phyloP scores from a whole-genome alignment of 208 protist species.

The Wallacemonas sp. region DNA sequence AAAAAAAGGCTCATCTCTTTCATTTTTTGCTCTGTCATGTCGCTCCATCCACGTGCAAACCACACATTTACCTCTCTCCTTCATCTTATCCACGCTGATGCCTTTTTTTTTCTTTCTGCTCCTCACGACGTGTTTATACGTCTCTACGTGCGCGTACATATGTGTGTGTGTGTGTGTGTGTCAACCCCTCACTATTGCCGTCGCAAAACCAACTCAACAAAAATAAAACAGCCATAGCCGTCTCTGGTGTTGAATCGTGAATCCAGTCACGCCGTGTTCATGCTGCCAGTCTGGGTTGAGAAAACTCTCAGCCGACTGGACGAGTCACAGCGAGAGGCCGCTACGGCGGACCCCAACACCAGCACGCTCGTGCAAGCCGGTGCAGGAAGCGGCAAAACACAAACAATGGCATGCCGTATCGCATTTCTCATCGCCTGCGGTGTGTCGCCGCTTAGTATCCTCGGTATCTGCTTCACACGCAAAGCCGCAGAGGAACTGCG shows the following conservation, averaged over 20 bases:
- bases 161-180: slow-evolving; percentile 1
- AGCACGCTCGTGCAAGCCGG: slow-evolving; percentile 77
- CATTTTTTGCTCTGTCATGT: no score
- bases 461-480: slow-evolving; percentile 87
- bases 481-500: slow-evolving; percentile 80
- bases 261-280: no score
- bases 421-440: slow-evolving; percentile 50
- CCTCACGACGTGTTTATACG: no score
- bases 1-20: no score
- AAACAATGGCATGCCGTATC: slow-evolving; percentile 83
- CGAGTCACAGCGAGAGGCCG: slow-evolving; percentile 51
- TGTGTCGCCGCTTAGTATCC: slow-evolving; percentile 58
- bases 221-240: no score
- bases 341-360: slow-evolving; percentile 29
- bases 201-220: no score
- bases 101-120: no score
- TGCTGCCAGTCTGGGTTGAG: not conserved
- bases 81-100: no score
- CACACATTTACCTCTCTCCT: no score
- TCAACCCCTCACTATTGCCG: not conserved
- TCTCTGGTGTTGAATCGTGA: no score
- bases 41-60: no score
- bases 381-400: slow-evolving; percentile 89
- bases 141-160: no score
- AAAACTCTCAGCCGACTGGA: slow-evolving; percentile 36